phyloP scores from a whole-genome alignment of 176 grass and related monocot species.

The Guadua angustifolia region DNA sequence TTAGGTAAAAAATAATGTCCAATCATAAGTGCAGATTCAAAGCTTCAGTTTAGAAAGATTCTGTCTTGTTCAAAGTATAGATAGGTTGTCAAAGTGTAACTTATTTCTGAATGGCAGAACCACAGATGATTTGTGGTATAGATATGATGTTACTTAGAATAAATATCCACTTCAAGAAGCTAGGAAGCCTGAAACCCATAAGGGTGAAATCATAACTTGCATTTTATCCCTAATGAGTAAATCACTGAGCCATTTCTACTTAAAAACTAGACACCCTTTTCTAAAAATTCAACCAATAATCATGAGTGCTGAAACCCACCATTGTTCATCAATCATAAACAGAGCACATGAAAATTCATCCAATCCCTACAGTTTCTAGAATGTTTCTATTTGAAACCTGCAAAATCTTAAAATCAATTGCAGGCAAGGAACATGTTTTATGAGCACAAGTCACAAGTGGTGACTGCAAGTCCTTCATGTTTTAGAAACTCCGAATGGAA shows the following conservation, averaged over 20 bases:
- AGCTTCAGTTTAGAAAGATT: not conserved
- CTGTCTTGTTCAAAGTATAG: not conserved
- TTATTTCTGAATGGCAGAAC: not conserved
- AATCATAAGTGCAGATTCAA: not conserved
- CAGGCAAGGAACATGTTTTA: not conserved
- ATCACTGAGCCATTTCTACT: not conserved
- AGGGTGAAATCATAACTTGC: not conserved
- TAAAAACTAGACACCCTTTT: not conserved
- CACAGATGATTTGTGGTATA: not conserved
- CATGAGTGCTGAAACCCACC: too few relatives aligned
- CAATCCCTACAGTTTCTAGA: not conserved
- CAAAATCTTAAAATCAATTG: not conserved
- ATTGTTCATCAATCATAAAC: too few relatives aligned
- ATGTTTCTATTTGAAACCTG: not conserved
- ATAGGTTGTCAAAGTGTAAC: not conserved
- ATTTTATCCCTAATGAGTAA: not conserved
- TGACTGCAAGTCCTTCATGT: not conserved
- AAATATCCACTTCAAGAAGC: not conserved
- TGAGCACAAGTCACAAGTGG: not conserved
- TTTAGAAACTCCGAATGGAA: slow-evolving; percentile 1
- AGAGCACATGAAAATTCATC: not conserved
- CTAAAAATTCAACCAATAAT: not conserved
- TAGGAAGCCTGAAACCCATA: not conserved
- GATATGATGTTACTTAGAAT: not conserved
- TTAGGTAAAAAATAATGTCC: not conserved